These are phyloP conservation scores for Nitzschia inconspicua DNA, from an alignment of 108 stramenopile species.

Conservation along the genomic window DNA sequence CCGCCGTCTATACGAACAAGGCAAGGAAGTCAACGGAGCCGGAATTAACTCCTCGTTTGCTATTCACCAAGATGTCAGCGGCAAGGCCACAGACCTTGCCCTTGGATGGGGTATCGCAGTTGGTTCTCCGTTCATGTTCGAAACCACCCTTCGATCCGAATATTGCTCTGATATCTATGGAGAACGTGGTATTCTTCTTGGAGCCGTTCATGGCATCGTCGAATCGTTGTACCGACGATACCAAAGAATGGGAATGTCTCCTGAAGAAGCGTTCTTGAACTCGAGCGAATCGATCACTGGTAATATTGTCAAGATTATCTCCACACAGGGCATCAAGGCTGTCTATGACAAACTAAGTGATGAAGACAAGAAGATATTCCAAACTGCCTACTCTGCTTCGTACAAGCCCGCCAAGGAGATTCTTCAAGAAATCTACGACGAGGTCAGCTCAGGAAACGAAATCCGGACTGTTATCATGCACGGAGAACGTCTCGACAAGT, in stretches of 20 bases:
- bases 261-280: conserved; percentile 93
- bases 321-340: conserved; percentile 94
- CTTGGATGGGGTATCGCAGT: conserved; percentile 96
- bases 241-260: conserved; percentile 93
- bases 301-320: conserved; percentile 95
- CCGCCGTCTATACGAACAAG: conserved; percentile 98
- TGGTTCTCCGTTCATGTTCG: conserved; percentile 97
- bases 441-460: conserved; percentile 96
- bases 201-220: conserved; percentile 97
- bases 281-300: conserved; percentile 96
- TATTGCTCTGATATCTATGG: conserved; percentile 98
- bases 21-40: conserved; percentile 96
- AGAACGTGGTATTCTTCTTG: conserved; percentile 95
- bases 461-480: conserved; percentile 98
- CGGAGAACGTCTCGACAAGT: conserved; percentile 85
- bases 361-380: conserved; percentile 89
- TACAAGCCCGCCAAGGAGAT: conserved; percentile 97
- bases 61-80: conserved; percentile 93
- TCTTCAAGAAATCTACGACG: conserved; percentile 98
- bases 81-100: conserved; percentile 94
- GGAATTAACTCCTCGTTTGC: conserved; percentile 97
- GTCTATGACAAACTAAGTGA: conserved; percentile 88
- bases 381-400: conserved; percentile 92
- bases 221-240: conserved; percentile 96
- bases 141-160: conserved; percentile 93